phyloP scores from a whole-genome alignment of 805 yeast species.

The Saturnispora sanitii region DNA sequence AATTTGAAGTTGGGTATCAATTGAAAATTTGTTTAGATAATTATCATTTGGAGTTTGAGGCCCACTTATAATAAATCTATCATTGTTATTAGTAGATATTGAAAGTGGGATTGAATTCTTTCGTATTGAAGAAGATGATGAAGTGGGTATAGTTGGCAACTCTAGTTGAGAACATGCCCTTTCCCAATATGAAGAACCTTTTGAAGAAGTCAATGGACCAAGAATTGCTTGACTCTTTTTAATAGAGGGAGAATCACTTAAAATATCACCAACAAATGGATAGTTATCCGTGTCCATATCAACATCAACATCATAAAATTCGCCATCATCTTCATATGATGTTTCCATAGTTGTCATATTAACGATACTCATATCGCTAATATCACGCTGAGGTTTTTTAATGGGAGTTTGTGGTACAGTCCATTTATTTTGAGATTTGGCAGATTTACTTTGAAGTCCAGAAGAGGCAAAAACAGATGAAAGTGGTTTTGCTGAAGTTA shows the following conservation, averaged over 20 bases:
- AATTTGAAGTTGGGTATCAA: too few species aligned
- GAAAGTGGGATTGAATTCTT: too few species aligned
- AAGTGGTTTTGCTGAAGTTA: conserved; percentile 74
- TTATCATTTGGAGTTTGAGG: conserved; percentile 17
- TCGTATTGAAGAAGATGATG: conserved; percentile 3
- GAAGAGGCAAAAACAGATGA: conserved; percentile 75
- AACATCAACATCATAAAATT: too few species aligned
- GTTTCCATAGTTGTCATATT: conserved; percentile 8
- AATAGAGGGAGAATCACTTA: conserved; percentile 8
- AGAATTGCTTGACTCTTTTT: conserved; percentile 1
- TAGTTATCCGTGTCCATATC: not conserved
- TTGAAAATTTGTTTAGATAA: too few species aligned
- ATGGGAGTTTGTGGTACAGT: conserved; percentile 58
- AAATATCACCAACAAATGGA: not conserved
- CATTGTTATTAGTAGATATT: conserved; percentile 1
- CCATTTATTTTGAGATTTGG: conserved; percentile 35
- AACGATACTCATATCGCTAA: conserved; percentile 15
- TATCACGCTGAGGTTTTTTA: conserved; percentile 34
- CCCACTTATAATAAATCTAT: conserved; percentile 3
- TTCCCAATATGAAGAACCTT: conserved; percentile 15
- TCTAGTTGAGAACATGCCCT: conserved; percentile 15
- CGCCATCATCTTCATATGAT: too few species aligned
- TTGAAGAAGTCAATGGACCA: not conserved
- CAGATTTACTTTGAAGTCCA: conserved; percentile 53
- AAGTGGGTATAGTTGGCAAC: conserved; percentile 4